A percentile compares a stretch with the other conserved stretches of the same genome.
phyloP scores from a whole-genome alignment of 2,329 filamentous ascomycete genomes.

The Ciborinia camelliae region DNA sequence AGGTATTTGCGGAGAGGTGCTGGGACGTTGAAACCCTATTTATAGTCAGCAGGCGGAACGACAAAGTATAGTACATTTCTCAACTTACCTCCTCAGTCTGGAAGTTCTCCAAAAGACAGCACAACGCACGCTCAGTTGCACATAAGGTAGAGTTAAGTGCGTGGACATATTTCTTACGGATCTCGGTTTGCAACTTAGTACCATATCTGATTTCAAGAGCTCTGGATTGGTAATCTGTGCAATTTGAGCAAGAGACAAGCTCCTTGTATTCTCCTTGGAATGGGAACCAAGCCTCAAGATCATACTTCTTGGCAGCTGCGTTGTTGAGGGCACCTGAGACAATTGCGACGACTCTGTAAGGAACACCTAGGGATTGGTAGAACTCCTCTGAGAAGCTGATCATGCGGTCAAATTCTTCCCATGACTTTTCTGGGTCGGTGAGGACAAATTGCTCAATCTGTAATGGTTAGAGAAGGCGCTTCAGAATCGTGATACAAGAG shows the following conservation, averaged over 20 bases:
- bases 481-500: conserved; percentile 21
- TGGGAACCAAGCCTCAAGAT: conserved; percentile 94
- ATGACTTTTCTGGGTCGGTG: conserved; percentile 84
- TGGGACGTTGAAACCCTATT: conserved; percentile 71
- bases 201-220: conserved; percentile 92
- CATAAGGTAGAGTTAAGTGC: conserved; percentile 86
- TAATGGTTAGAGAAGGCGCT: conserved; percentile 36
- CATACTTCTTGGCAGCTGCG: conserved; percentile 85
- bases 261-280: conserved; percentile 98
- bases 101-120: conserved; percentile 95
- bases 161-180: conserved; percentile 91
- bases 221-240: conserved; percentile 94
- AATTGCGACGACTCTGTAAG: conserved; percentile 89
- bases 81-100: conserved; percentile 75
- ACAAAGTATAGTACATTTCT: neutral
- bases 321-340: conserved; percentile 96
- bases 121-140: conserved; percentile 87
- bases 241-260: conserved; percentile 95
- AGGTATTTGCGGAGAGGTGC: conserved; percentile 86
- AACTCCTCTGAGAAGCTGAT: conserved; percentile 88
- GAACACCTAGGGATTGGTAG: conserved; percentile 83
- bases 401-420: conserved; percentile 93
- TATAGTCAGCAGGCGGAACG: conserved; percentile 25
- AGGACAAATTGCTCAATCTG: conserved; percentile 75
- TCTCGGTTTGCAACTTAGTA: conserved; percentile 78